A percentile compares a stretch with the other conserved stretches of the same genome.
These are phyloP conservation scores for Dendrocalamus sinicus DNA, from an alignment of 176 grass and related monocot species.

Conservation along the genomic window DNA sequence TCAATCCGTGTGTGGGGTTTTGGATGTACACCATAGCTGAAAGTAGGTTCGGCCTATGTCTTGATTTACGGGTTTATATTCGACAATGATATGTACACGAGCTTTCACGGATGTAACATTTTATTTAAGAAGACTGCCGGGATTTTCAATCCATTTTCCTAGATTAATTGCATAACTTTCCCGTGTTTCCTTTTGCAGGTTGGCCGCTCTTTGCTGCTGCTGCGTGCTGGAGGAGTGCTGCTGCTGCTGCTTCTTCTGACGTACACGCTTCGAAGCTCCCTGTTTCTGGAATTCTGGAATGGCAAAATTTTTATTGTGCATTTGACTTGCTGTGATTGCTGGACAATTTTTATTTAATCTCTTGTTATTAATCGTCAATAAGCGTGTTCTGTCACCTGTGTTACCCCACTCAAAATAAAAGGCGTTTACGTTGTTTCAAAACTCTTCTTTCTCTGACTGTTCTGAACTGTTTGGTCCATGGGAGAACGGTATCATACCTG, in stretches of 20 bases:
- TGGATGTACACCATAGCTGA: neutral
- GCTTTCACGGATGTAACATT: neutral
- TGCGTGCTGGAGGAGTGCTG: conserved; percentile 64
- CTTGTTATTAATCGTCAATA: conserved; percentile 13
- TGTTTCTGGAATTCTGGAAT: neutral
- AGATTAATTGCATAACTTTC: neutral
- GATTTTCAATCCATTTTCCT: neutral
- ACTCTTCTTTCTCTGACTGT: neutral
- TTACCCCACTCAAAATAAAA: conserved; percentile 26
- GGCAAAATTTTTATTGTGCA: neutral
- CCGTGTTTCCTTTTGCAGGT: conserved; percentile 35
- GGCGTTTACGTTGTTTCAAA: neutral
- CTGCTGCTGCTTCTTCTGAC: conserved; percentile 50
- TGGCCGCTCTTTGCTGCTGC: conserved; percentile 64
- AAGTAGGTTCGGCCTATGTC: neutral
- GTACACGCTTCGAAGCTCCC: conserved; percentile 14
- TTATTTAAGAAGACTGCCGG: neutral
- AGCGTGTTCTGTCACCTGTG: conserved; percentile 3
- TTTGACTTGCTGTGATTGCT: conserved; percentile 9
- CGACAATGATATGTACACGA: no score
- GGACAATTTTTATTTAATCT: neutral
- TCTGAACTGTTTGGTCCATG: neutral
- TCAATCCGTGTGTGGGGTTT: neutral
- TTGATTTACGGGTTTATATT: conserved; percentile 1
- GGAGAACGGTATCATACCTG: neutral